phyloP scores from a whole-genome alignment of 164 flowering plant genomes.

The Macadamia tetraphylla region DNA sequence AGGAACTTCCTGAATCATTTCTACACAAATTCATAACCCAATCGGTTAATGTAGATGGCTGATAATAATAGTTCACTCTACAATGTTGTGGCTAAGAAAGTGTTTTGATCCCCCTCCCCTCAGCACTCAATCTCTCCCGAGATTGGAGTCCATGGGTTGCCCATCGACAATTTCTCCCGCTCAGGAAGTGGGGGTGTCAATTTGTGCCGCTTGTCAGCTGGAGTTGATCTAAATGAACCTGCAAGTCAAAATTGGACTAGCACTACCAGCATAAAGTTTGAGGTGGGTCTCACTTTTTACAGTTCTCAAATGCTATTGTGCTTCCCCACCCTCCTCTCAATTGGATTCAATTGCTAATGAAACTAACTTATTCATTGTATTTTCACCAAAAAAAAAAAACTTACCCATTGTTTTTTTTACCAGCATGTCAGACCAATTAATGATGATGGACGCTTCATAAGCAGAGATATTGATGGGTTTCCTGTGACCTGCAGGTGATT shows the following conservation, averaged over 20 bases:
- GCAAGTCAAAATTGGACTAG: slow-evolving; percentile 80
- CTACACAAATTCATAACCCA: not conserved
- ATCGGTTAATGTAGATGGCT: not conserved
- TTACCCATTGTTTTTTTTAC: slow-evolving; percentile 1
- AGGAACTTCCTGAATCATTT: not conserved
- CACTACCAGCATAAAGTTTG: slow-evolving; percentile 77
- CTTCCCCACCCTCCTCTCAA: too few relatives aligned
- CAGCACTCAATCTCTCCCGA: slow-evolving; percentile 89
- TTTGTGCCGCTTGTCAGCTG: slow-evolving; percentile 65
- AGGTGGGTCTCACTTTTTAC: slow-evolving; percentile 38
- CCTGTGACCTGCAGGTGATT: slow-evolving; percentile 89
- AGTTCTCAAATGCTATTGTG: not conserved
- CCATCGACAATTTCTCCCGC: slow-evolving; percentile 76
- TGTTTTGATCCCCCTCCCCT: slow-evolving; percentile 6
- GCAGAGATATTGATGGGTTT: slow-evolving; percentile 77
- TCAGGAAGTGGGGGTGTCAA: slow-evolving; percentile 84
- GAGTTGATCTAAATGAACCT: slow-evolving; percentile 78
- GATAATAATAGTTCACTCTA: not conserved
- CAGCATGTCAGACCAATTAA: slow-evolving; percentile 74
- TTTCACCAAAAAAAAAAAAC: too few relatives aligned
- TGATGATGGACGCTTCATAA: slow-evolving; percentile 75
- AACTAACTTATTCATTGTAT: too few relatives aligned
- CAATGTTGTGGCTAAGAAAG: not conserved
- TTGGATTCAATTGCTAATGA: too few relatives aligned
- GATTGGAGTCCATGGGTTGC: slow-evolving; percentile 75